These are phyloP conservation scores for Nothophaeocryptopus gaeumannii DNA, from an alignment of 2,329 filamentous ascomycete species.

Conservation along the genomic window DNA sequence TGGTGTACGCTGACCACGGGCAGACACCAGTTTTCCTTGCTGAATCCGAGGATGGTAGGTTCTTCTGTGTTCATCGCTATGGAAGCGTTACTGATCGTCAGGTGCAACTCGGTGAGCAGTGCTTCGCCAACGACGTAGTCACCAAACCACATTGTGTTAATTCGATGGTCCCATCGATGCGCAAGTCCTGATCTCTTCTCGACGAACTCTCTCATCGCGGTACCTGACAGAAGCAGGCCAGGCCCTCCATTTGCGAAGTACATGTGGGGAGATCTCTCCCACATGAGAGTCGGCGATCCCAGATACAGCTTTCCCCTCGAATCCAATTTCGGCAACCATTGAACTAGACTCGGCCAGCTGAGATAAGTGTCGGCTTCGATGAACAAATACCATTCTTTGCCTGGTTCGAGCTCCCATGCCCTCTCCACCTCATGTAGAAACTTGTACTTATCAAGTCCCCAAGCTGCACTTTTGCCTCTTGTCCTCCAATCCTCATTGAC, in stretches of 20 bases:
- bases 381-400: constrained; percentile 59
- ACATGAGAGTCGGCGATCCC: constrained; percentile 51
- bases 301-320: constrained; percentile 39
- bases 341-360: constrained; percentile 51
- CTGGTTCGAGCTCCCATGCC: constrained; percentile 40
- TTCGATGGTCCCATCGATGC: constrained; percentile 19
- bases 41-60: constrained; percentile 16
- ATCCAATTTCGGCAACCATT: constrained; percentile 54
- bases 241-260: constrained; percentile 22
- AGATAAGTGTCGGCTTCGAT: constrained; percentile 59
- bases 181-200: constrained; percentile 10
- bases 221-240: constrained; percentile 24
- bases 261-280: constrained; percentile 9
- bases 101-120: constrained; percentile 21
- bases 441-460: constrained; percentile 54
- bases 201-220: constrained; percentile 16
- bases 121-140: constrained; percentile 24
- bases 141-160: constrained; percentile 21
- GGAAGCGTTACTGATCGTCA: constrained; percentile 19
- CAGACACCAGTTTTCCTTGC: constrained; percentile 22
- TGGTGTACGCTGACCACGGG: constrained; percentile 25
- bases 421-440: constrained; percentile 51
- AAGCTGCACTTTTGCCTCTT: constrained; percentile 37
- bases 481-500: constrained; percentile 12
- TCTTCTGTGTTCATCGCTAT: constrained; percentile 23